A percentile compares a stretch with the other conserved stretches of the same genome.
Evolutionary conservation across 139 green algal species (phyloP).

Genomic region (Chlamydomonas incerta): DNA sequence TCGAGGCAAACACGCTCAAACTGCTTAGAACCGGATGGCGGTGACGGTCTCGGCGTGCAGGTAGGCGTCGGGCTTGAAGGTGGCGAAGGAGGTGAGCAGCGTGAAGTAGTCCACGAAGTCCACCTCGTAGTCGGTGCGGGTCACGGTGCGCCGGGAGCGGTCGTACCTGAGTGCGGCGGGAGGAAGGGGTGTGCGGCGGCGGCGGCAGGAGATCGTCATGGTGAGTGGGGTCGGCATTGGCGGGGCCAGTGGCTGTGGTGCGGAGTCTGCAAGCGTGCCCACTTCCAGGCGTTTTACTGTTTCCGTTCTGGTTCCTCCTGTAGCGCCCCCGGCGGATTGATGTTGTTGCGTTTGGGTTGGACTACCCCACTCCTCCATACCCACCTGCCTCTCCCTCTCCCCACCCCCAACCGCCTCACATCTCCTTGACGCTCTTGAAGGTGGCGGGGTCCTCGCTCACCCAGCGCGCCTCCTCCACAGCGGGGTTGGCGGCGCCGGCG

Average conservation of each 20-base stretch:
- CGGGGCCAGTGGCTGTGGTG: too few species aligned
- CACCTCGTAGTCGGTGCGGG: conserved; percentile 83
- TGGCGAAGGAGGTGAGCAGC: conserved; percentile 72
- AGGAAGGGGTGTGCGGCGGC: conserved; percentile 16
- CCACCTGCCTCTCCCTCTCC: too few species aligned
- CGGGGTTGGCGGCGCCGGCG: conserved; percentile 33
- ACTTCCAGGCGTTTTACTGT: too few species aligned
- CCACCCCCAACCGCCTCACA: too few species aligned
- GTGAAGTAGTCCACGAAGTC: conserved; percentile 80
- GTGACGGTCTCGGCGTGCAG: conserved; percentile 54
- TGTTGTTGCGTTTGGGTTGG: too few species aligned
- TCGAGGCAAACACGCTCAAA: not conserved
- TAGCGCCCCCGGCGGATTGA: too few species aligned
- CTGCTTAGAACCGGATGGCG: conserved; percentile 1
- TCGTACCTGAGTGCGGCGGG: conserved; percentile 66
- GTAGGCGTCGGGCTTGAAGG: conserved; percentile 75
- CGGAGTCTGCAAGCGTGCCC: too few species aligned
- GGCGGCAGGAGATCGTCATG: too few species aligned
- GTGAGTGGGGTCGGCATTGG: too few species aligned
- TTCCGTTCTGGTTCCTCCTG: too few species aligned
- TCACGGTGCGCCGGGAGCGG: conserved; percentile 67
- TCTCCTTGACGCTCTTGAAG: not conserved
- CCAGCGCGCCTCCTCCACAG: conserved; percentile 49
- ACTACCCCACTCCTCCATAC: too few species aligned
- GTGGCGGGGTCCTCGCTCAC: not conserved